phyloP scores from a whole-genome alignment of 345 rosid genomes.

The Draba incana region DNA sequence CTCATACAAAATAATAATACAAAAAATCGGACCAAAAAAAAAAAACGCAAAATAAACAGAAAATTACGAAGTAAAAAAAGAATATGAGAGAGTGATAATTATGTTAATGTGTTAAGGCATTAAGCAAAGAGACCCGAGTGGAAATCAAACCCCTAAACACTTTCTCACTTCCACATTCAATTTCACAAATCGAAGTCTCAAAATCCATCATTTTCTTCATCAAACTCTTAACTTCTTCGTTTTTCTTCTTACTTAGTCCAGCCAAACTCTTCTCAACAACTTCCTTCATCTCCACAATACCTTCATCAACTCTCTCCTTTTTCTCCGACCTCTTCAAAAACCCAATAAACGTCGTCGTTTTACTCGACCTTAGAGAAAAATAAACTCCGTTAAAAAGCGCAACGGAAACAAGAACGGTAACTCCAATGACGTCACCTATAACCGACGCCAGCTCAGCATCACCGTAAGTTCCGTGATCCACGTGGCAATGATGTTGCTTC shows the following conservation, averaged over 20 bases:
- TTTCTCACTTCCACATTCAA: slow-evolving; percentile 43
- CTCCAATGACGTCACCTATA: slow-evolving; percentile 37
- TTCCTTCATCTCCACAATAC: slow-evolving; percentile 40
- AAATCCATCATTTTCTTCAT: slow-evolving; percentile 42
- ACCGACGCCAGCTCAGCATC: slow-evolving; percentile 42
- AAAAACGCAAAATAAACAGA: slow-evolving; percentile 30
- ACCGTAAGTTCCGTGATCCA: slow-evolving; percentile 31
- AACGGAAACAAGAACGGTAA: slow-evolving; percentile 37
- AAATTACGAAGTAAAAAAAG: background rate
- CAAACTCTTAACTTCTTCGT: slow-evolving; percentile 40
- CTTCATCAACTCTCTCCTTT: slow-evolving; percentile 23
- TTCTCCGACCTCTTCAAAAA: slow-evolving; percentile 36
- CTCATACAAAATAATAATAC: slow-evolving; percentile 25
- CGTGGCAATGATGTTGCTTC: slow-evolving; percentile 18
- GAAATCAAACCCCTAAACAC: slow-evolving; percentile 47
- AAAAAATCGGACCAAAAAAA: slow-evolving; percentile 22
- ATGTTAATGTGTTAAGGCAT: slow-evolving; percentile 40
- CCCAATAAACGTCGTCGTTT: slow-evolving; percentile 29
- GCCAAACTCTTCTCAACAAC: slow-evolving; percentile 40
- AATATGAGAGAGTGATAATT: background rate
- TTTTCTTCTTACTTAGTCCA: slow-evolving; percentile 37
- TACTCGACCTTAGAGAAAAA: background rate
- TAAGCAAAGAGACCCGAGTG: slow-evolving; percentile 46
- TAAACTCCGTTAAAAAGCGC: slow-evolving; percentile 41
- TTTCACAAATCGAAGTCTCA: slow-evolving; percentile 37